Conservation (phyloP, 352 stramenopile species). For the Pythium guiyangense region DNA sequence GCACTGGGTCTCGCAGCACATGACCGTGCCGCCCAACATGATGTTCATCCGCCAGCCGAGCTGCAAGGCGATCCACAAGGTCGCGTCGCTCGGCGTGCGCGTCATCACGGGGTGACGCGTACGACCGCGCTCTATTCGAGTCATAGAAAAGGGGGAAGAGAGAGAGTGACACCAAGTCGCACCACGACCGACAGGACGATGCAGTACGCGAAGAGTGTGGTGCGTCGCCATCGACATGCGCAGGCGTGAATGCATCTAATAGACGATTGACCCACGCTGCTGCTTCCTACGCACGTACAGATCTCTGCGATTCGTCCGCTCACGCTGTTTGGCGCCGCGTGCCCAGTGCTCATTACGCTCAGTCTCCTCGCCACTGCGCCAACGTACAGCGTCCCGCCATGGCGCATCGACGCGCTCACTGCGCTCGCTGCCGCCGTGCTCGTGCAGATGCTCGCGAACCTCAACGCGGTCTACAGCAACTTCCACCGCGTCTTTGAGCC, state of each 20-base stretch:
- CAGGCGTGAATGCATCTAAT: not conserved
- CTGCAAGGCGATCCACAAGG: slow-evolving; percentile 68
- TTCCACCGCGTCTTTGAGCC: slow-evolving; percentile 59
- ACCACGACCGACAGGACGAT: no score
- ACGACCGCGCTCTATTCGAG: no score
- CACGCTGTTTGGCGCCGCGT: slow-evolving; percentile 54
- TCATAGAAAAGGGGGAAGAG: no score
- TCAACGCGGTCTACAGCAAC: slow-evolving; percentile 68
- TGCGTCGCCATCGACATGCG: slow-evolving; percentile 11
- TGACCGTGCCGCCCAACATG: slow-evolving; percentile 80
- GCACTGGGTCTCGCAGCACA: slow-evolving; percentile 65
- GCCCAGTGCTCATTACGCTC: slow-evolving; percentile 46
- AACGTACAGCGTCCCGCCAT: slow-evolving; percentile 18
- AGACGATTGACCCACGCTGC: not conserved
- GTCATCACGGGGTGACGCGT: slow-evolving; percentile 56
- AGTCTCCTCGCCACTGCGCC: slow-evolving; percentile 29
- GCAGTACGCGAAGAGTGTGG: slow-evolving; percentile 61
- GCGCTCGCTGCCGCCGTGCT: slow-evolving; percentile 44
- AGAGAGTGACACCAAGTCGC: no score
- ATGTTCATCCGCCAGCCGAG: slow-evolving; percentile 89
- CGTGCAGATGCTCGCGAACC: slow-evolving; percentile 64
- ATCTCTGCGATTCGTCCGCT: slow-evolving; percentile 42
- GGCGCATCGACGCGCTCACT: slow-evolving; percentile 34
- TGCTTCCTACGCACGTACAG: slow-evolving; percentile 4
- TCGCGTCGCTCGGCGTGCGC: slow-evolving; percentile 69